Conservation (phyloP, 2,329 filamentous ascomycete genomes). For the Monilinia laxa region DNA sequence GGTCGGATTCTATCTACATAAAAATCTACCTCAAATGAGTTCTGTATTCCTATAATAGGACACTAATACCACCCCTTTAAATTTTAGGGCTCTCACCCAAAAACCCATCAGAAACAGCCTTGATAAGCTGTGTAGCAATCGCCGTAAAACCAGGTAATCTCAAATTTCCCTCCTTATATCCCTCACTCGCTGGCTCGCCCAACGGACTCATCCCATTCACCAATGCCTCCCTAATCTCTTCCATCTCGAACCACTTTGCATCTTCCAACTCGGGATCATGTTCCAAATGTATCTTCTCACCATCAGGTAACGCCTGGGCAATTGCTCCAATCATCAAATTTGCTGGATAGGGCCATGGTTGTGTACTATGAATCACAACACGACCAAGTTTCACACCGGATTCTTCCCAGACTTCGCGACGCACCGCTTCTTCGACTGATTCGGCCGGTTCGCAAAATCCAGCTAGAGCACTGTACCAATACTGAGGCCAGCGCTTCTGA, state of each 20-base stretch:
- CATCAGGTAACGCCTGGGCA: constrained; percentile 76
- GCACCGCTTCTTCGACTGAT: constrained; percentile 79
- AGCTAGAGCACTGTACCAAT: constrained; percentile 88
- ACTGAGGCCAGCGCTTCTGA: constrained; percentile 74
- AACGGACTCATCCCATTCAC: constrained; percentile 64
- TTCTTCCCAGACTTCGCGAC: constrained; percentile 85
- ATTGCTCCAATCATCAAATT: constrained; percentile 87
- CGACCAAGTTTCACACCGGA: constrained; percentile 73
- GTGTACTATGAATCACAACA: constrained; percentile 78
- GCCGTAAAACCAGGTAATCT: constrained; percentile 81
- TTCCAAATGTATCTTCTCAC: constrained; percentile 77
- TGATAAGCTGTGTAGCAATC: constrained; percentile 87
- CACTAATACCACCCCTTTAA: constrained; percentile 14
- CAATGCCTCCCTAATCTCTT: constrained; percentile 77
- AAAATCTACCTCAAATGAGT: constrained; percentile 13
- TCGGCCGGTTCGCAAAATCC: constrained; percentile 85
- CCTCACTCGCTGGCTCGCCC: constrained; percentile 61
- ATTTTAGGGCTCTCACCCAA: constrained; percentile 44
- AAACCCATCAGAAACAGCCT: constrained; percentile 72
- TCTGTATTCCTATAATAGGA: neutral
- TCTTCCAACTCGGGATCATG: constrained; percentile 90
- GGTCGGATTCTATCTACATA: neutral
- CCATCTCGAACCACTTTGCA: constrained; percentile 83
- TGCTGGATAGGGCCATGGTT: constrained; percentile 85
- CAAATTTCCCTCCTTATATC: constrained; percentile 74